Base-by-base conservation (phyloP, 176 grass and related monocot genomes). In the Carex kokanica region DNA sequence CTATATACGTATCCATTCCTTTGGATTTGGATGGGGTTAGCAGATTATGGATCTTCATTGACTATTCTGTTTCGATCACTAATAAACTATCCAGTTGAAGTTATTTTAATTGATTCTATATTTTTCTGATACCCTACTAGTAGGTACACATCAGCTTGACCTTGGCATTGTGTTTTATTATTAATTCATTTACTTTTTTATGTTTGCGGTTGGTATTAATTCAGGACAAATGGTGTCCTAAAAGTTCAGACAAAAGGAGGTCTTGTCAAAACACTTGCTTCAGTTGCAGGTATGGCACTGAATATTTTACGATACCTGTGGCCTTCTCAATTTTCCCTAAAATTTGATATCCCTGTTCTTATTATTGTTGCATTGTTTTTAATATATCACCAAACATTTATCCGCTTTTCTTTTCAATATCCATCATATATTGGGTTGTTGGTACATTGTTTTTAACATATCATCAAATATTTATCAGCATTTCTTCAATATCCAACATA, bases 151-250 rank as follows among this genome's bases (percentile, higher is more conserved):
- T 49, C 45, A 49, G 45, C 16, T 29, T 14, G 23, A 57, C 12
- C 25, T 56, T 79, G 47, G 25, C 49, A 79, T 79, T 58, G 32
- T 49, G 45, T 78, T 29, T 3, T 66, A 29, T 65, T 63, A 43
- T 61, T 81, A 41, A 23, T 45, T 62, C 5, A 85, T 67, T 53
- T 74, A n/a, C 68, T 23, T 80, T 36, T 72, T 86, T 14, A 73
- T 86, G 4, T 24, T 86, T 17, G n/a, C 85, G 34, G 75, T 88
- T 15, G 24, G 10, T 67, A 20, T 45, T 47, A 54, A 65, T 81
- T 87, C 88, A 98, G 96, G 86, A 86, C 93, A 79, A 69, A 83
- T 78, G 54, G 56, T 82, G 62, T 84, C 70, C 78, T 84, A 74
- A 89, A 85, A 62, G 90, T 25, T 68, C 82, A 60, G 78, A 84